Evolutionary conservation across 1,284 basidiomycete species (phyloP), one percentile per base, ranked within the genome.

Genomic region (Leccinum huronense): DNA sequence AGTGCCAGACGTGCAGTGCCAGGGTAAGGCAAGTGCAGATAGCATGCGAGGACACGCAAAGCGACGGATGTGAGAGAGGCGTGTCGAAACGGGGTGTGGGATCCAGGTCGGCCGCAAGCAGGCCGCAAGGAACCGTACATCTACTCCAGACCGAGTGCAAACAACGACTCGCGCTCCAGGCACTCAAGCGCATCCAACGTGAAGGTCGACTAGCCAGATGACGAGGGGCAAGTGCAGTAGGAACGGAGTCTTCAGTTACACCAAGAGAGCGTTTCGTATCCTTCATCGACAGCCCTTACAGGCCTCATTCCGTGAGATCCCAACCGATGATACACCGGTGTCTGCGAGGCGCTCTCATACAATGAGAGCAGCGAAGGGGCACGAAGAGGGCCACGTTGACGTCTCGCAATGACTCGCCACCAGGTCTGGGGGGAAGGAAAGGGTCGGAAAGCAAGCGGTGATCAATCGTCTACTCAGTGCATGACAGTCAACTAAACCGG

Each of bases 381-480:
- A 58, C 36, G 54, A 59, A 55, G 34, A 59, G 58, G 62, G 53
- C 55, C 33, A 45, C 4, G 34, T 65, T 60, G 68, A 70, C 31
- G 62, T 66, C 64, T 73, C 62, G 65, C 70, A 69, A 59, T 65
- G 65, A 68, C 68, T 71, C 69, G 70, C 65, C 59, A 62, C 63
- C 59, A 61, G 61, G 68, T 67, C 70, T 67, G 67, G 67, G 57
- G 23, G 53, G 54, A 60, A 48, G 59, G 64, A 59, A 61, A 2
- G 61, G 33, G 66, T 68, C 65, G 68, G 63, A 59, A 68, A 71
- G 67, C 61, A 69, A 70, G 69, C 75, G 74, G 65, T 76, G 77
- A 78, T 78, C 73, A 78, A 63, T 59, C 73, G 72, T 75, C 67
- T 64, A 66, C 68, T 66, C 63, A 56, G 36, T 59, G 59, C 64